Evolutionary conservation across 768 basidiomycete species (phyloP), one percentile per base, ranked within the genome.

Genomic region (Kwoniella newhampshirensis): DNA sequence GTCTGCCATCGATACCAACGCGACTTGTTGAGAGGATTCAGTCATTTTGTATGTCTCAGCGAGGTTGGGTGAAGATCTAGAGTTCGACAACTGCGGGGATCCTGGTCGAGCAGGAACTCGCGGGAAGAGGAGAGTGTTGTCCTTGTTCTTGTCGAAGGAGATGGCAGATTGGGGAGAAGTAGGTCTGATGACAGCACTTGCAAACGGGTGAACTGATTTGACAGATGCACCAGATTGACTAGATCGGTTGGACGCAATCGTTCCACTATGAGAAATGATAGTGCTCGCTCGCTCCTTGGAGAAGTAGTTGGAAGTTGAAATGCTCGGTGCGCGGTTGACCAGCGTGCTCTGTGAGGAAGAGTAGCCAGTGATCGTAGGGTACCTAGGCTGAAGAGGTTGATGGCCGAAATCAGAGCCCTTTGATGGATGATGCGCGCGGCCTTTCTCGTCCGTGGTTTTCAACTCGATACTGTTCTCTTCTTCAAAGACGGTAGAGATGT

Each of bases 401-500:
- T 6, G 5, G 41, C 8, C 35, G 35, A 51, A 47, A 7, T 30
- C 23, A 28, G 17, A 23, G n/a, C n/a, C n/a, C n/a, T n/a, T n/a
- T n/a, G n/a, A n/a, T n/a, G n/a, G n/a, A n/a, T n/a, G n/a, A 25
- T 37, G 37, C 17, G 2, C 27, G n/a, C 35, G 21, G 13, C 46
- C 45, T 21, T 26, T 20, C 48, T 44, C 43, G 9, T 51, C 47
- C 1, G 32, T 40, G 27, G 54, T 1, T 3, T 62, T 43, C 11
- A 57, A 41, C 41, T 68, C 64, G 20, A 30, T 32, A 40, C 30
- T 21, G 44, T 41, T 40, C 12, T 66, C 67, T 48, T 72, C 70
- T 41, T 72, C 70, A 44, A 67, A 68, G 12, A 72, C 70, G 5
- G 70, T 72, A 3, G 70, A 68, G 40, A 72, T 68, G 39, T 68